phyloP scores from a whole-genome alignment of 805 yeast species.

The Candida pseudofarinosa region DNA sequence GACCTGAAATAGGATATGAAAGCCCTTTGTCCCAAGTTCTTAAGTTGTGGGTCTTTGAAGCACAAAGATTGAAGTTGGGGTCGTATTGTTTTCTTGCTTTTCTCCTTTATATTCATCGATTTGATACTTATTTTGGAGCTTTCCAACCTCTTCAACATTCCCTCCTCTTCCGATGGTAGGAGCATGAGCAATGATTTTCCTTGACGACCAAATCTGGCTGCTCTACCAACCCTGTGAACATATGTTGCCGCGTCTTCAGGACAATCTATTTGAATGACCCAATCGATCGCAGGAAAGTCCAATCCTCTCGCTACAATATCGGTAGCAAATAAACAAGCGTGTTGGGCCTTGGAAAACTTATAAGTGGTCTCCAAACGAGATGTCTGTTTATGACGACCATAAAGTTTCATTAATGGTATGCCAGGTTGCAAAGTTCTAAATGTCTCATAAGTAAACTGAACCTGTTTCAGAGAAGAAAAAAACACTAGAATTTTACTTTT shows the following conservation, averaged over 20 bases:
- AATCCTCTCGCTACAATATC: constrained; percentile 91
- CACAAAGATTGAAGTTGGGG: constrained; percentile 85
- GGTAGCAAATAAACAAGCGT: constrained; percentile 82
- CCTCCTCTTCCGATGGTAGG: constrained; percentile 78
- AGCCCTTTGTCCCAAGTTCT: constrained; percentile 93
- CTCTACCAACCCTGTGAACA: constrained; percentile 87
- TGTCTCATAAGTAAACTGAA: constrained; percentile 82
- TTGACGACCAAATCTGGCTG: constrained; percentile 79
- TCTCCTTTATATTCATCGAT: constrained; percentile 67
- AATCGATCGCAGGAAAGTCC: constrained; percentile 88
- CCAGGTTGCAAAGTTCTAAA: constrained; percentile 90
- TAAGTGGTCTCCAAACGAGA: constrained; percentile 78
- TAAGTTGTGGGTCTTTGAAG: constrained; percentile 86
- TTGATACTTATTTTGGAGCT: constrained; percentile 65
- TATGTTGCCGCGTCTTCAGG: constrained; percentile 89
- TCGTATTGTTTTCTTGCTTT: constrained; percentile 69
- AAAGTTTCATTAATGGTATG: constrained; percentile 77
- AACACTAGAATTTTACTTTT: constrained; percentile 79
- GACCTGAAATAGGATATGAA: constrained; percentile 89
- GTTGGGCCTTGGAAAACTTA: constrained; percentile 72
- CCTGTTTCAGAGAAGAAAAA: constrained; percentile 84
- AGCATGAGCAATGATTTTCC: constrained; percentile 83
- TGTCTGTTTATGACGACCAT: constrained; percentile 89
- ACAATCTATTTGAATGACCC: constrained; percentile 92
- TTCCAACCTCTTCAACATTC: constrained; percentile 61